Percentiles rank a stretch among this genome's conserved stretches.
These are phyloP conservation scores for Chlorella variabilis DNA, from an alignment of 163 green algal genomes.

Conservation along the genomic window DNA sequence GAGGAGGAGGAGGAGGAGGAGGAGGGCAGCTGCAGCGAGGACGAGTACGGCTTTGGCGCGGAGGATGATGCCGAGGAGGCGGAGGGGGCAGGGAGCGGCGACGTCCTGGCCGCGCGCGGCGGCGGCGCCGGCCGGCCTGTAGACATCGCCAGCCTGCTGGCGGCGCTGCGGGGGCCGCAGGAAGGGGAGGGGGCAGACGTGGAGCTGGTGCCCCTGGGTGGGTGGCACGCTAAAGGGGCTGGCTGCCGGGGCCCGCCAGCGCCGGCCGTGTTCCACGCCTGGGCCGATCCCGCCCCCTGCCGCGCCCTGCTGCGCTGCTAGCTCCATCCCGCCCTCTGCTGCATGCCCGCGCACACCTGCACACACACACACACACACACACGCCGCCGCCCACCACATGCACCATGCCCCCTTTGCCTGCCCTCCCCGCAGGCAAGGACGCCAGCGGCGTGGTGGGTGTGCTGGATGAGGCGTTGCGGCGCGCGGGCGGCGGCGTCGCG, in stretches of 20 bases:
- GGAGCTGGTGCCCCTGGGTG: background rate
- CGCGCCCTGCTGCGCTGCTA: too few species aligned
- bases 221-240: background rate
- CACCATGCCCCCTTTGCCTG: background rate
- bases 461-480: slow-evolving; percentile 6
- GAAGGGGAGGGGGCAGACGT: background rate
- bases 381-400: too few species aligned
- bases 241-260: too few species aligned
- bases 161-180: background rate
- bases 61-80: background rate
- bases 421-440: background rate
- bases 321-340: too few species aligned
- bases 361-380: too few species aligned
- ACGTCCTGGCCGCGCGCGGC: background rate
- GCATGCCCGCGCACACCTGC: too few species aligned
- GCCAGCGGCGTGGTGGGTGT: background rate
- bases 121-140: background rate
- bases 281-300: too few species aligned
- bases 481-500: background rate
- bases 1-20: background rate
- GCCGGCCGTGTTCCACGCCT: too few species aligned
- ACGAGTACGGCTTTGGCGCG: too few species aligned
- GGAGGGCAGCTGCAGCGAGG: background rate
- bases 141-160: background rate
- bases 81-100: background rate